These are phyloP conservation scores for Prunus salicina DNA, from an alignment of 306 rosid genomes.

Conservation along the genomic window DNA sequence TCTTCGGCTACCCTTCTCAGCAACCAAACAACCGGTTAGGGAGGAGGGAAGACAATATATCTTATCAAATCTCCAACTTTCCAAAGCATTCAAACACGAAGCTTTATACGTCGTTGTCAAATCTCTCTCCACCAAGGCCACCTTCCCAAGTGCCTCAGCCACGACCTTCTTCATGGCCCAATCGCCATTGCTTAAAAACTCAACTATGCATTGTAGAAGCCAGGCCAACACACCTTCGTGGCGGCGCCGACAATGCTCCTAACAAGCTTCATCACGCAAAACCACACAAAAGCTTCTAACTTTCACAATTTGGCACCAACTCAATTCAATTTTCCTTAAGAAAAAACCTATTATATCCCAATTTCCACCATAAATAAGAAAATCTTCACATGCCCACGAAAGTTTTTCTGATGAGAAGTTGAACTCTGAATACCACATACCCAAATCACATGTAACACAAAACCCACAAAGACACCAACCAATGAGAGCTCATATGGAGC, in stretches of 20 bases:
- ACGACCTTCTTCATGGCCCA: conserved; percentile 91
- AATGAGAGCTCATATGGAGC: too few relatives aligned
- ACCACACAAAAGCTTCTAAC: too few relatives aligned
- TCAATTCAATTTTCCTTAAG: too few relatives aligned
- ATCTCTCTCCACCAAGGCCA: conserved; percentile 58
- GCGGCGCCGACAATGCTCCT: conserved; percentile 63
- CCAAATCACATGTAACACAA: too few relatives aligned
- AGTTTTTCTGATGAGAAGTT: too few relatives aligned
- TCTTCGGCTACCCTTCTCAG: conserved; percentile 7
- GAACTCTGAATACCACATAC: too few relatives aligned
- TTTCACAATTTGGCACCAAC: too few relatives aligned
- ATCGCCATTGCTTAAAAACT: conserved; percentile 69
- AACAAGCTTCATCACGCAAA: conserved; percentile 21
- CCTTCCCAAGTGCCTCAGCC: conserved; percentile 74
- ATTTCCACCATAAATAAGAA: too few relatives aligned
- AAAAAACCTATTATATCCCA: too few relatives aligned
- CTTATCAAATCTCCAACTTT: conserved; percentile 88
- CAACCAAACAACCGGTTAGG: background rate
- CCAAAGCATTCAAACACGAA: conserved; percentile 68
- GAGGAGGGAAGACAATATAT: conserved; percentile 23
- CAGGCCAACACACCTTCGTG: conserved; percentile 67
- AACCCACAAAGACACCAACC: too few relatives aligned
- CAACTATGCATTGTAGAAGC: conserved; percentile 71
- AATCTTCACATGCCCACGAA: too few relatives aligned
- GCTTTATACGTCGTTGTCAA: conserved; percentile 54